Percentiles rank a stretch among this genome's conserved stretches.
phyloP scores from a whole-genome alignment of 2,329 filamentous ascomycete species.

The Trichoderma sp. region DNA sequence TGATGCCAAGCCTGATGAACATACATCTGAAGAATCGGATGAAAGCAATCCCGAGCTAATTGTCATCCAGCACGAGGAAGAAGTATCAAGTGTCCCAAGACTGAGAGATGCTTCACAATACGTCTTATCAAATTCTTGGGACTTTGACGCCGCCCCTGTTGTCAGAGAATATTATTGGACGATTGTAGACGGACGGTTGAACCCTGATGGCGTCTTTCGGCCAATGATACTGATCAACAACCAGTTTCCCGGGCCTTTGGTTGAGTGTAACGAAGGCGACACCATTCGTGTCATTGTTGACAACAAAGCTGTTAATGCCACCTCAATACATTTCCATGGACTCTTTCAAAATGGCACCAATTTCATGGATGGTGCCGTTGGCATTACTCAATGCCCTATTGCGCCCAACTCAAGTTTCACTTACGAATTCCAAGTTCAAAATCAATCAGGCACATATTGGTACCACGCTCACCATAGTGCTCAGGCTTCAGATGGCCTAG shows the following conservation, averaged over 20 bases:
- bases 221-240: slow-evolving; percentile 73
- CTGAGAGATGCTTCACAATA: slow-evolving; percentile 54
- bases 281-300: slow-evolving; percentile 69
- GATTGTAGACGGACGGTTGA: slow-evolving; percentile 59
- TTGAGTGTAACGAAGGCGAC: slow-evolving; percentile 76
- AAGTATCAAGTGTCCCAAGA: slow-evolving; percentile 32
- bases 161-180: slow-evolving; percentile 64
- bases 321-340: slow-evolving; percentile 76
- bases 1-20: slow-evolving; percentile 26
- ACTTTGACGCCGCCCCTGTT: slow-evolving; percentile 53
- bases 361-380: slow-evolving; percentile 72
- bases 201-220: slow-evolving; percentile 62
- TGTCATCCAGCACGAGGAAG: slow-evolving; percentile 35
- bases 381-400: slow-evolving; percentile 69
- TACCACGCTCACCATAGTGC: slow-evolving; percentile 70
- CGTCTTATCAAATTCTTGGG: slow-evolving; percentile 60
- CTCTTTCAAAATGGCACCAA: slow-evolving; percentile 77
- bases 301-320: slow-evolving; percentile 69
- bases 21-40: neutral
- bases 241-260: slow-evolving; percentile 72
- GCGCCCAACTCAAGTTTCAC: slow-evolving; percentile 64
- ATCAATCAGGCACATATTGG: slow-evolving; percentile 54
- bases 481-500: slow-evolving; percentile 70
- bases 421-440: slow-evolving; percentile 68
- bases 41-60: neutral